Percentiles rank a stretch among this genome's conserved stretches.
These are phyloP conservation scores for Podospora didyma DNA, from an alignment of 495 filamentous ascomycete species.

Conservation along the genomic window DNA sequence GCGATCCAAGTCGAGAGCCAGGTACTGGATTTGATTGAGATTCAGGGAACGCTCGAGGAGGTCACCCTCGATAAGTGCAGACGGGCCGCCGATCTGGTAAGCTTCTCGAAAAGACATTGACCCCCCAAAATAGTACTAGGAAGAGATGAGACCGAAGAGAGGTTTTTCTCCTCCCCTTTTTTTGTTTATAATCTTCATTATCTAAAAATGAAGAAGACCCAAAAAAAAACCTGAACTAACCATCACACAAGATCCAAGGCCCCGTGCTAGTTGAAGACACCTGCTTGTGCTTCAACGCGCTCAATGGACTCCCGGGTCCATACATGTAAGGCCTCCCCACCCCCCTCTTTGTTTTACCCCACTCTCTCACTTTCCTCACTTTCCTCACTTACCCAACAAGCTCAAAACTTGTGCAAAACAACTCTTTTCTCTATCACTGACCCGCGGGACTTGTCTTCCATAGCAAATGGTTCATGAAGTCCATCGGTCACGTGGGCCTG, in stretches of 20 bases:
- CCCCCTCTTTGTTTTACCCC: no score
- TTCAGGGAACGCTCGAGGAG: slow-evolving; percentile 90
- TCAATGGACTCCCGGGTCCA: slow-evolving; percentile 87
- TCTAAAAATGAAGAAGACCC: neutral
- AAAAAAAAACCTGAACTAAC: neutral
- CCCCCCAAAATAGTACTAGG: no score
- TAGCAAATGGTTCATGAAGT: slow-evolving; percentile 89
- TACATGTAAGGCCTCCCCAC: slow-evolving; percentile 70
- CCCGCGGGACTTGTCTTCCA: slow-evolving; percentile 2
- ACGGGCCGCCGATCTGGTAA: slow-evolving; percentile 64
- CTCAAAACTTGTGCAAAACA: neutral
- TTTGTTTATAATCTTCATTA: neutral
- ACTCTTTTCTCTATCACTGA: neutral
- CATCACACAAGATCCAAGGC: slow-evolving; percentile 58
- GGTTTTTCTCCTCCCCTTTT: neutral
- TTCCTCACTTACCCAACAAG: neutral
- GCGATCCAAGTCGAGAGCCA: slow-evolving; percentile 69
- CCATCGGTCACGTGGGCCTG: slow-evolving; percentile 75
- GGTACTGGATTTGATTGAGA: slow-evolving; percentile 74
- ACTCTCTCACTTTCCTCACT: neutral
- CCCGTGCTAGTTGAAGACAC: slow-evolving; percentile 97
- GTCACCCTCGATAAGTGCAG: slow-evolving; percentile 84
- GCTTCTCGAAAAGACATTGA: no score
- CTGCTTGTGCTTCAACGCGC: slow-evolving; percentile 83
- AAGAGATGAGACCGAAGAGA: neutral